These are phyloP conservation scores for Coleophoma crateriformis DNA, from an alignment of 2,329 filamentous ascomycete genomes.

Conservation along the genomic window DNA sequence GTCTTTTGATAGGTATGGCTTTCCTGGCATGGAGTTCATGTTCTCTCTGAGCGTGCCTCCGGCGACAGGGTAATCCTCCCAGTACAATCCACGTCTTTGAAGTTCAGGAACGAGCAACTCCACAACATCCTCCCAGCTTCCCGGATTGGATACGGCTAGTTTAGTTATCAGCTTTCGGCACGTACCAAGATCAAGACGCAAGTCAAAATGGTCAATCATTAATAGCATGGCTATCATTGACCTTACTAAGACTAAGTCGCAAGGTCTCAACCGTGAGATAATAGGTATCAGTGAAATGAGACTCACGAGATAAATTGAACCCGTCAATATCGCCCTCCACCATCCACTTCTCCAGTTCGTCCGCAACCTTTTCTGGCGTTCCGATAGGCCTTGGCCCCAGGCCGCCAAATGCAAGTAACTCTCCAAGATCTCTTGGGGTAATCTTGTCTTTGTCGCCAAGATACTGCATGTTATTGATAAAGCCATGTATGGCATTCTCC, in stretches of 20 bases:
- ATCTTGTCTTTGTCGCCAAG: slow-evolving; percentile 53
- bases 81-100: slow-evolving; percentile 46
- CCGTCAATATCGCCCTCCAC: slow-evolving; percentile 65
- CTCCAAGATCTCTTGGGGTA: slow-evolving; percentile 62
- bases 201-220: too few species aligned
- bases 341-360: slow-evolving; percentile 62
- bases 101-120: slow-evolving; percentile 60
- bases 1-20: slow-evolving; percentile 40
- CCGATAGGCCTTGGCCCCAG: slow-evolving; percentile 60
- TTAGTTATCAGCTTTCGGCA: too few species aligned
- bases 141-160: too few species aligned
- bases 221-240: too few species aligned
- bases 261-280: too few species aligned
- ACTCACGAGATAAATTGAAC: slow-evolving; percentile 62
- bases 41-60: slow-evolving; percentile 55
- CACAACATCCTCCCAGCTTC: slow-evolving; percentile 55
- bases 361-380: slow-evolving; percentile 57
- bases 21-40: slow-evolving; percentile 44
- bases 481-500: slow-evolving; percentile 35
- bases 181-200: too few species aligned
- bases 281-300: slow-evolving; percentile 27
- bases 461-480: slow-evolving; percentile 35
- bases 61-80: slow-evolving; percentile 40
- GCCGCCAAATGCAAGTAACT: slow-evolving; percentile 62
- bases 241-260: too few species aligned